phyloP scores from a whole-genome alignment of 2,329 filamentous ascomycete species.

The Trichoderma pleuroti region DNA sequence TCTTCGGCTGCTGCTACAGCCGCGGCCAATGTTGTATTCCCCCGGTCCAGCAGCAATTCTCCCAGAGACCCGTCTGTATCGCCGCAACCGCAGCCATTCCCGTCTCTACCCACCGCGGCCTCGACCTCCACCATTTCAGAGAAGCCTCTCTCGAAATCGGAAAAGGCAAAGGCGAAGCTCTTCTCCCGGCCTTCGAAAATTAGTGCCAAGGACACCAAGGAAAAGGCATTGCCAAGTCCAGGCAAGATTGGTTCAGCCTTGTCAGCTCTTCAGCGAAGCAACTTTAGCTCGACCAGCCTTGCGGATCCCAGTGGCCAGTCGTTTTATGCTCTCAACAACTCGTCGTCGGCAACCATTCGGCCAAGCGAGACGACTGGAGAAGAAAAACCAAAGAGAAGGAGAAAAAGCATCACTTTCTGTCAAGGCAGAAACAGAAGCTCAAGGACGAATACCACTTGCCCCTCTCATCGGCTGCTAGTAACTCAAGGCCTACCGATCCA shows the following conservation, averaged over 20 bases:
- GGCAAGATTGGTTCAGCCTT: constrained; percentile 66
- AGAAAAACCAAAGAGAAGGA: constrained; percentile 55
- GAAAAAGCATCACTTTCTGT: constrained; percentile 76
- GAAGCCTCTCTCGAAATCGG: constrained; percentile 54
- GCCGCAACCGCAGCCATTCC: constrained; percentile 35
- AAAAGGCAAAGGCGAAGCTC: constrained; percentile 77
- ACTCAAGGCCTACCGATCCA: constrained; percentile 71
- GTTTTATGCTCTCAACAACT: constrained; percentile 72
- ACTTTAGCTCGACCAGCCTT: constrained; percentile 70
- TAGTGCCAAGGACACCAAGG: constrained; percentile 63
- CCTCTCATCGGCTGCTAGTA: constrained; percentile 71
- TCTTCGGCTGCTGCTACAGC: constrained; percentile 64
- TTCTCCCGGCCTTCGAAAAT: constrained; percentile 77
- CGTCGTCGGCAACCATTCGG: constrained; percentile 73
- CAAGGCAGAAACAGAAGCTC: constrained; percentile 74
- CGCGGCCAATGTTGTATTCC: constrained; percentile 70
- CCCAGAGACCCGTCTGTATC: constrained; percentile 40
- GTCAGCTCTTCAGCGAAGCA: constrained; percentile 60
- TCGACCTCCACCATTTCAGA: constrained; percentile 44
- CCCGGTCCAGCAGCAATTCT: constrained; percentile 56
- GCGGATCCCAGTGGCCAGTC: constrained; percentile 59
- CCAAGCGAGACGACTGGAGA: constrained; percentile 51
- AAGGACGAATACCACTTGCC: constrained; percentile 71
- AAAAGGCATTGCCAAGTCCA: constrained; percentile 68
- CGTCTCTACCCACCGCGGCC: constrained; percentile 37